Percentiles rank a stretch among this genome's conserved stretches.
Conservation (phyloP, 2,329 filamentous ascomycete genomes). For the Neurospora crassa region DNA sequence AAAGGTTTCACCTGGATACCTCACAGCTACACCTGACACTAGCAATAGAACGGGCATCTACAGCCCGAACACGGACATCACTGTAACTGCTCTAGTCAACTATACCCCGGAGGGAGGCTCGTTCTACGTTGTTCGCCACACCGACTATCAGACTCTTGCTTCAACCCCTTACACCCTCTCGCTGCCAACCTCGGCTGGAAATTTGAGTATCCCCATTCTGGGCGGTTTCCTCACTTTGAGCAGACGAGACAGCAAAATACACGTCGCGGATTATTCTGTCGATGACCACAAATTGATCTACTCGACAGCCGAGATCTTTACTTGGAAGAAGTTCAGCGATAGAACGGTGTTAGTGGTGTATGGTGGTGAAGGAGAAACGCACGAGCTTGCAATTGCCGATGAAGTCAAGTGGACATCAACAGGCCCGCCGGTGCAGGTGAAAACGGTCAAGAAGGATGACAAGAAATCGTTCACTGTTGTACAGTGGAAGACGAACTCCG, state of each 20-base stretch:
- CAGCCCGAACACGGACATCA: conserved; percentile 40
- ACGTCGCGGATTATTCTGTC: conserved; percentile 57
- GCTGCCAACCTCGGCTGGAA: conserved; percentile 47
- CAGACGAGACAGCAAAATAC: conserved; percentile 57
- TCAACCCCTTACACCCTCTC: conserved; percentile 54
- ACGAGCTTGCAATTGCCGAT: conserved; percentile 44
- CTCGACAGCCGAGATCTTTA: conserved; percentile 61
- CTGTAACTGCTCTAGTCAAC: conserved; percentile 50
- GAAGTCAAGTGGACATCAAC: conserved; percentile 5
- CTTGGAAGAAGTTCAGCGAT: conserved; percentile 53
- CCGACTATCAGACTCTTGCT: conserved; percentile 49
- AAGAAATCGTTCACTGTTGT: conserved; percentile 10
- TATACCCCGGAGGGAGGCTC: conserved; percentile 21
- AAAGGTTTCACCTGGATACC: conserved; percentile 60
- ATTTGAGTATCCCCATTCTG: conserved; percentile 41
- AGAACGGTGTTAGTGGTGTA: conserved; percentile 56
- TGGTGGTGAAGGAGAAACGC: conserved; percentile 49
- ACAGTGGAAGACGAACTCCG: conserved; percentile 23
- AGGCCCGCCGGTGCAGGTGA: conserved; percentile 17
- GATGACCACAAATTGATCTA: conserved; percentile 52
- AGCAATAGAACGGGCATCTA: conserved; percentile 41
- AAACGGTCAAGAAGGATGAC: conserved; percentile 12
- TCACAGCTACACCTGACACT: conserved; percentile 46
- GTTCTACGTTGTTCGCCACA: conserved; percentile 61
- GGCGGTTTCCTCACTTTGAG: conserved; percentile 47